These are phyloP conservation scores for Naganishia onofrii DNA, from an alignment of 768 basidiomycete genomes.

Conservation along the genomic window DNA sequence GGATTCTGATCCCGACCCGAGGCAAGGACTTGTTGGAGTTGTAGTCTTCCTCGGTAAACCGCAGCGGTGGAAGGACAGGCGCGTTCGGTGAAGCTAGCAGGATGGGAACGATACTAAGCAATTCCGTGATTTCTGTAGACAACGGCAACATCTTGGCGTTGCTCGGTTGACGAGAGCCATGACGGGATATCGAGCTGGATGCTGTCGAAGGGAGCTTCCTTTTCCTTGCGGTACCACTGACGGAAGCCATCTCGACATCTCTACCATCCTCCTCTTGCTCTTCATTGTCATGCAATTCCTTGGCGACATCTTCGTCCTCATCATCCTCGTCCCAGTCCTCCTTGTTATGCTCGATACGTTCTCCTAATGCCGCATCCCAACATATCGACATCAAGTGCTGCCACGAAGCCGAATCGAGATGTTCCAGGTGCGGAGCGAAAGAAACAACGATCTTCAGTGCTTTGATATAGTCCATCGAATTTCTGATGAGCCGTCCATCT, in stretches of 20 bases:
- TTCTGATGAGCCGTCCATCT: conserved; percentile 59
- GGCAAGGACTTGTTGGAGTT: conserved; percentile 15
- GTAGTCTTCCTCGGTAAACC: conserved; percentile 11
- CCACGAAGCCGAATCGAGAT: conserved; percentile 68
- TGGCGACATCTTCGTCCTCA: conserved; percentile 31
- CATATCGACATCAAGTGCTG: conserved; percentile 64
- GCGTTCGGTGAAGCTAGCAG: conserved; percentile 59
- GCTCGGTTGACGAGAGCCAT: not conserved
- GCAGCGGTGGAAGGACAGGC: conserved; percentile 60
- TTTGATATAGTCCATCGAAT: conserved; percentile 77
- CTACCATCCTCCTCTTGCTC: conserved; percentile 44
- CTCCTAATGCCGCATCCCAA: conserved; percentile 75
- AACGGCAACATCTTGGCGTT: conserved; percentile 14
- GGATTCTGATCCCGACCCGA: conserved; percentile 53
- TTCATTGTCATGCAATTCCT: conserved; percentile 26
- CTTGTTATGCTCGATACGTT: conserved; percentile 45
- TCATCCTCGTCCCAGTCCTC: conserved; percentile 50
- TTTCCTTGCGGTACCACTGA: conserved; percentile 6
- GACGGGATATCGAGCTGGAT: not conserved
- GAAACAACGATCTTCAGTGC: conserved; percentile 65
- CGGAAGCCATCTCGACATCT: conserved; percentile 30
- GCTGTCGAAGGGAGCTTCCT: conserved; percentile 36
- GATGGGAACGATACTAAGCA: conserved; percentile 57
- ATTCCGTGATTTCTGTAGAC: conserved; percentile 66
- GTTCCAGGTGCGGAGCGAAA: conserved; percentile 74